Evolutionary conservation across 2,329 filamentous ascomycete species (phyloP), one percentile per base, ranked within the genome.

Genomic region (Zelopaecilomyces penicillatus): DNA sequence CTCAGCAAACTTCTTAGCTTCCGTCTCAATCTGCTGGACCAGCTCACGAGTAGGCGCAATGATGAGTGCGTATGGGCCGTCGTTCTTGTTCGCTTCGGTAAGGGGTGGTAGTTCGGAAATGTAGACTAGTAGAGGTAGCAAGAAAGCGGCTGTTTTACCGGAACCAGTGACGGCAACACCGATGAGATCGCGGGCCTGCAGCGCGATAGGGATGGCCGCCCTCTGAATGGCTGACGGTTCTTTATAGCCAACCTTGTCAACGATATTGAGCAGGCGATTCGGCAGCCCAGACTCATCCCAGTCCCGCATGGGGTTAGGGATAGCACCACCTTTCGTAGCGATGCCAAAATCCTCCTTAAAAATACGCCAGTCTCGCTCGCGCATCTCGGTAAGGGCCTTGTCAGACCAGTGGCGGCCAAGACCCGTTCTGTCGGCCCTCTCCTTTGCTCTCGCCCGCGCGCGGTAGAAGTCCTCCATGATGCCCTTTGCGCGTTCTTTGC

Each of bases 281-380:
- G 93, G 90, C 34, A 98, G 73, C 5, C 75, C 75, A 4, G 90
- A 95, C 65, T 98, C 93, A 39, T 77, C 62, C 93, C 93, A 98
- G 54, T 75, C 88, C 41, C 93, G 88, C 90, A 98, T 97, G 1
- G 93, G 93, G 57, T 97, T 91, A 1, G 93, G 93, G 45, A 97
- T 88, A 28, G 77, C 76, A 37, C 91, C 91, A 46, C 93, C 93
- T 65, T 95, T 97, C 6, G 89, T 96, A 35, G 84, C 76, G 61
- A 98, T 98, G 56, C 93, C 94, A 69, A 95, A 97, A 65, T 98
- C 90, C 65, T 97, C 93, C 68, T 97, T 98, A 80, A 98, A 96
- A 56, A 98, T 97, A 61, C 93, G 87, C 93, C 93, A 98, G 66
- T 98, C 93, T 62, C 93, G 78, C 67, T 97, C 90, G 50, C 88